Evolutionary conservation across 805 yeast genomes (phyloP), one percentile per base, ranked within the genome.

Genomic region (Cyberlindnera euphorbiiphila): DNA sequence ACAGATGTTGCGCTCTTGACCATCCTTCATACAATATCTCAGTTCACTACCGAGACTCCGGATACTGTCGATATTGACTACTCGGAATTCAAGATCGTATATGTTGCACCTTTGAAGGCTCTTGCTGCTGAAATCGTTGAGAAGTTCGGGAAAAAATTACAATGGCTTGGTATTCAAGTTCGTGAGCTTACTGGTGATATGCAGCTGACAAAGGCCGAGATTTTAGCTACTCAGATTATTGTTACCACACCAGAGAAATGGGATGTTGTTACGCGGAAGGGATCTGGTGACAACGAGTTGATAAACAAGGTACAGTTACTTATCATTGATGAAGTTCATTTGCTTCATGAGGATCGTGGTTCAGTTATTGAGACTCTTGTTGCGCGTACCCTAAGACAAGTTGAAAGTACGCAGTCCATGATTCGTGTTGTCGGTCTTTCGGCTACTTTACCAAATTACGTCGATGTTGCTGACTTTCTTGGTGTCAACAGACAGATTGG

Each of bases 221-320:
- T 88, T 27, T 58, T 77, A 52, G 74, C 75, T 1, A 89, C 97
- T 1, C 96, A 88, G 57, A 71, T 88, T 27, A 84, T 88, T 46
- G 96, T 88, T 3, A 89, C 96, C 1, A 88, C 97, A 0, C 97
- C 97, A 0, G 97, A 88, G 56, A 88, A 88, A 59, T 88, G 97
- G 97, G 97, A 88, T 64, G 97, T 93, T 3, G 96, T 93, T 2
- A 91, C 98, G 0, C 75, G 98, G 56, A 93, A 93, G 56, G 81
- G 89, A 25, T 82, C 73, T 49, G 97, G 96, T 36, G 97, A 89
- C 52, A 77, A 76, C 34, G 95, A 88, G 49, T 61, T 89, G 32
- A 85, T 86, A 3, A 77, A 84, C 10, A 88, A 87, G 51, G 94
- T 93, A 9, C 85, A 81, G 58, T 64, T 93, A 11, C 64, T 93